Evolutionary conservation across 2,329 filamentous ascomycete genomes (phyloP).

Genomic region (Daldinia sp.): DNA sequence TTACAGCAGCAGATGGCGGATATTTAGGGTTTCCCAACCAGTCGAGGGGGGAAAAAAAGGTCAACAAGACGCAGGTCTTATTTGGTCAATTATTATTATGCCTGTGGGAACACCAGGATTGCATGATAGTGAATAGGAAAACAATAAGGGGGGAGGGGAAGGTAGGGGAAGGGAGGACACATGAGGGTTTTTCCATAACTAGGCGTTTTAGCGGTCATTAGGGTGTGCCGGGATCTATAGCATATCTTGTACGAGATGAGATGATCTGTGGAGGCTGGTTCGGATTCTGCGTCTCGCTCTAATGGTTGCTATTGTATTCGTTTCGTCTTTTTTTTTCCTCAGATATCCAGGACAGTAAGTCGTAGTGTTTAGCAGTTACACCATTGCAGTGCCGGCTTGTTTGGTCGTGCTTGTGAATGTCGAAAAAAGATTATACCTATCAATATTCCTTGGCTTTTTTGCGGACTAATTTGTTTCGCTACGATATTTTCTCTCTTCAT

Average conservation of each 20-base stretch:
- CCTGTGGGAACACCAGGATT: not conserved
- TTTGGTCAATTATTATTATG: not conserved
- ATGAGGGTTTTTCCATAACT: conserved; percentile 1
- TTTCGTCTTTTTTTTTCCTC: not conserved
- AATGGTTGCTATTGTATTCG: conserved; percentile 13
- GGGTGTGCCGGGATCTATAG: conserved; percentile 11
- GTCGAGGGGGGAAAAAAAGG: not conserved
- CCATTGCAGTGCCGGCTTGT: conserved; percentile 5
- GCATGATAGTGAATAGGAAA: conserved; percentile 1
- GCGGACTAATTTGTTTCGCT: not conserved
- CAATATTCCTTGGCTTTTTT: not conserved
- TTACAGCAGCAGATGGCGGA: conserved; percentile 37
- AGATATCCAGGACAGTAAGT: conserved; percentile 37
- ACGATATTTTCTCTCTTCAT: not conserved
- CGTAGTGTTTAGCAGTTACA: conserved; percentile 1
- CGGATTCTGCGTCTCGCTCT: conserved; percentile 11
- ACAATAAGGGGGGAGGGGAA: not conserved
- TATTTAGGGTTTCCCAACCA: conserved; percentile 6
- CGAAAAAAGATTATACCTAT: conserved; percentile 19
- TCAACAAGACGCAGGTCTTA: not conserved
- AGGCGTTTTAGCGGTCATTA: conserved; percentile 28
- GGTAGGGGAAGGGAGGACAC: not conserved
- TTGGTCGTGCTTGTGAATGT: conserved; percentile 27
- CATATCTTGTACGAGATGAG: conserved; percentile 19
- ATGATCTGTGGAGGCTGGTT: conserved; percentile 5